Conservation (phyloP, 2,329 filamentous ascomycete genomes). For the Pseudodiploospora longispora region DNA sequence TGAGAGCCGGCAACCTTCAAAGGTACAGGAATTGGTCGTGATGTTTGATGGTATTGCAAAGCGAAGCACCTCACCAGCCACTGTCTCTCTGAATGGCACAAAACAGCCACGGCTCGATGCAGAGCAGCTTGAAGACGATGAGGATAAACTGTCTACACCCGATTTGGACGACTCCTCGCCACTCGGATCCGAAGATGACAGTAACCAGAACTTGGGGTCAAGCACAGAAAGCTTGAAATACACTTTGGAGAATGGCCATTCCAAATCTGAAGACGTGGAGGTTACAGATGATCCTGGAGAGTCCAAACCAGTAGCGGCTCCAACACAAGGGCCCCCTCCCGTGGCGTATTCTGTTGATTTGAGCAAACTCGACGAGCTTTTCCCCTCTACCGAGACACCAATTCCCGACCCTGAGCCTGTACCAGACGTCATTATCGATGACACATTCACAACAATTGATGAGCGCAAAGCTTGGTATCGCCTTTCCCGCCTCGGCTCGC, state of each 20-base stretch:
- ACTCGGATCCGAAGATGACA: not conserved
- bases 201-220: not conserved
- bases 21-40: slow-evolving; percentile 42
- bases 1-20: slow-evolving; percentile 26
- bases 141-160: not conserved
- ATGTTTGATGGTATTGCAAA: slow-evolving; percentile 40
- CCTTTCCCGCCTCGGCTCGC: slow-evolving; percentile 51
- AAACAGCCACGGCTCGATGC: not conserved
- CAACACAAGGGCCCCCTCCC: slow-evolving; percentile 5
- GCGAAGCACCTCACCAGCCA: slow-evolving; percentile 8
- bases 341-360: slow-evolving; percentile 24
- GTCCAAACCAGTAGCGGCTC: not conserved
- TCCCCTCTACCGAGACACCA: slow-evolving; percentile 16
- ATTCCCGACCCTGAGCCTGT: slow-evolving; percentile 26
- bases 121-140: not conserved
- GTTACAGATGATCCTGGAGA: not conserved
- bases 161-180: not conserved
- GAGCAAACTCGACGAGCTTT: slow-evolving; percentile 25
- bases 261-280: too few relatives aligned
- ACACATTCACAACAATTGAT: slow-evolving; percentile 45
- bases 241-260: not conserved
- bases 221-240: not conserved
- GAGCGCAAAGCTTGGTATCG: slow-evolving; percentile 60
- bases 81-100: not conserved
- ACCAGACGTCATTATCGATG: slow-evolving; percentile 38